phyloP scores from a whole-genome alignment of 2,329 filamentous ascomycete genomes.

The Arthrocladium fulminans region DNA sequence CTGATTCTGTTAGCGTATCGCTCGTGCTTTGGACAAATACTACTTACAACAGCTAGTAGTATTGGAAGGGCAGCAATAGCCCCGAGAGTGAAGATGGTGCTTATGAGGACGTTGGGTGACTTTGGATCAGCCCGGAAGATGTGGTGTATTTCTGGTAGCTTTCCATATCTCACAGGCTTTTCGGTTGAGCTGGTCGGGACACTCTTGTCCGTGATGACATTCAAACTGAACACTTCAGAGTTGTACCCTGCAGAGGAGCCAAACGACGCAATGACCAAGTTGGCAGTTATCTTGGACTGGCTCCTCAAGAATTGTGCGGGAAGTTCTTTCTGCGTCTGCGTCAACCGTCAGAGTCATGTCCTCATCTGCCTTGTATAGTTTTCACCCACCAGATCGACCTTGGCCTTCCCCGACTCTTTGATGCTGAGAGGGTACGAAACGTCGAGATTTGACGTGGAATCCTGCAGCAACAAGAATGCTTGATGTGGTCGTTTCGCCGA shows the following conservation, averaged over 20 bases:
- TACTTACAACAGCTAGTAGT: slow-evolving; percentile 60
- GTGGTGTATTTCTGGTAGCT: slow-evolving; percentile 78
- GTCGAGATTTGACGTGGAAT: slow-evolving; percentile 67
- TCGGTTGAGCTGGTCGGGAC: slow-evolving; percentile 53
- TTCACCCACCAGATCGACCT: slow-evolving; percentile 67
- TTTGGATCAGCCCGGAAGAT: slow-evolving; percentile 72
- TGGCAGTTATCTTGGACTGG: slow-evolving; percentile 62
- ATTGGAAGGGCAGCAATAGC: slow-evolving; percentile 66
- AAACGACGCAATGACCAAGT: slow-evolving; percentile 77
- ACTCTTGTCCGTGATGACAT: slow-evolving; percentile 55
- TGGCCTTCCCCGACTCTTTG: slow-evolving; percentile 81
- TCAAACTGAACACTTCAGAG: slow-evolving; percentile 63
- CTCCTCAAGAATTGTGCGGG: slow-evolving; percentile 70
- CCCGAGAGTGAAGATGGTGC: slow-evolving; percentile 64
- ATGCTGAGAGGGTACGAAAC: slow-evolving; percentile 75
- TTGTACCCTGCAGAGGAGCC: slow-evolving; percentile 62
- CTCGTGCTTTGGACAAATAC: background rate
- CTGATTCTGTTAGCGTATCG: slow-evolving; percentile 34
- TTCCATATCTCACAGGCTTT: slow-evolving; percentile 70
- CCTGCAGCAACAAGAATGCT: slow-evolving; percentile 76
- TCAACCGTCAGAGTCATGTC: slow-evolving; percentile 10
- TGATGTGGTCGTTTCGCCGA: slow-evolving; percentile 82
- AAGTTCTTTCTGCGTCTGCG: slow-evolving; percentile 77
- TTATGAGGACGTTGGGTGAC: slow-evolving; percentile 73
- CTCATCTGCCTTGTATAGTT: slow-evolving; percentile 7